phyloP scores from a whole-genome alignment of 179 eudicot genomes.

The Amaranthus tricolor region DNA sequence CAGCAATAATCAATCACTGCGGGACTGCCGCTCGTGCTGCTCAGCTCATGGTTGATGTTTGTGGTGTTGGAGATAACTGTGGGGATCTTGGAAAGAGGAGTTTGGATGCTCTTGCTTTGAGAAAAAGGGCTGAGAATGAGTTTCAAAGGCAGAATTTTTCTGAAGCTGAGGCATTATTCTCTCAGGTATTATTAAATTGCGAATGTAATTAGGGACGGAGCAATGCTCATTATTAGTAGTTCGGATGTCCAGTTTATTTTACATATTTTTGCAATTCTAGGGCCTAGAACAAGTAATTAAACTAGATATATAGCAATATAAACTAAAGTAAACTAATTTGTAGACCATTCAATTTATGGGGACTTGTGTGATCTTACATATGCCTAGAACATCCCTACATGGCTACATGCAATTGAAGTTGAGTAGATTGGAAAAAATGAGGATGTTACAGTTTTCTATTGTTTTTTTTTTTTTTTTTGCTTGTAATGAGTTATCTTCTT shows the following conservation, averaged over 20 bases:
- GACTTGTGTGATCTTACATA: no score
- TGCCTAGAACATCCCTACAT: no score
- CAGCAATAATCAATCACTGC: slow-evolving; percentile 50
- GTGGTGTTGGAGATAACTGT: slow-evolving; percentile 23
- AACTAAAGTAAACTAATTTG: no score
- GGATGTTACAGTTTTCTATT: no score
- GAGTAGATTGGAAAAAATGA: neutral
- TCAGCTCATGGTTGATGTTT: slow-evolving; percentile 27
- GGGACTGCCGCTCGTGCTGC: slow-evolving; percentile 65
- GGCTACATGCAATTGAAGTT: neutral
- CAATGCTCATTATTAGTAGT: no score
- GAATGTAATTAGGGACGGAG: neutral
- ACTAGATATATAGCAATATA: no score
- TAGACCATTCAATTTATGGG: no score
- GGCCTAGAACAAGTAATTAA: no score
- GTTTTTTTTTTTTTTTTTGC: neutral
- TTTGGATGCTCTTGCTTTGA: slow-evolving; percentile 63
- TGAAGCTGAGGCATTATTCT: slow-evolving; percentile 46
- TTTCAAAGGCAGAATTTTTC: slow-evolving; percentile 28
- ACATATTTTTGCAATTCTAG: no score
- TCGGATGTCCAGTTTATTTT: neutral
- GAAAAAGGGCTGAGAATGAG: slow-evolving; percentile 65
- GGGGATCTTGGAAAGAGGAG: slow-evolving; percentile 25
- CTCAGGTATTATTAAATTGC: slow-evolving; percentile 40
- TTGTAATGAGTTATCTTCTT: neutral